These are phyloP conservation scores for Vinca minor DNA, from an alignment of 257 asterid species.

Conservation along the genomic window DNA sequence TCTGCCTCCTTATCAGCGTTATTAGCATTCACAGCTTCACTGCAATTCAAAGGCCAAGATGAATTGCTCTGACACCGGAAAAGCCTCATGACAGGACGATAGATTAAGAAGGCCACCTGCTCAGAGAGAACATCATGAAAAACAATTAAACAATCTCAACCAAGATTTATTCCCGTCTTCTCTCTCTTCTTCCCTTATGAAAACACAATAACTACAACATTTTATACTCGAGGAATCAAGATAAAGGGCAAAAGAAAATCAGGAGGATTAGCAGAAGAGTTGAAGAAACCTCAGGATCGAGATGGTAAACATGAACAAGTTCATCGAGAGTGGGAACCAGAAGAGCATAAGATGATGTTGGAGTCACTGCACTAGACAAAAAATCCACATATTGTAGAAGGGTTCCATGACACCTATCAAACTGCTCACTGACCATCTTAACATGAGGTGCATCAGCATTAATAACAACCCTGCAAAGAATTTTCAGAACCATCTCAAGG, in stretches of 20 bases:
- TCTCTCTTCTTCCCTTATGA: not conserved
- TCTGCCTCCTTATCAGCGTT: constrained; percentile 52
- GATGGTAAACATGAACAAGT: constrained; percentile 87
- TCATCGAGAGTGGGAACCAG: constrained; percentile 85
- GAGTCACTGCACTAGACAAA: constrained; percentile 79
- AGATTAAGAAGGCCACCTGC: constrained; percentile 88
- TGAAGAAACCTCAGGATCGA: constrained; percentile 85
- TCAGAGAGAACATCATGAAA: constrained; percentile 18
- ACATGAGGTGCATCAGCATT: constrained; percentile 79
- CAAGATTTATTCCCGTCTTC: not conserved
- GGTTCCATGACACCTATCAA: constrained; percentile 96
- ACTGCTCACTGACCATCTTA: constrained; percentile 96
- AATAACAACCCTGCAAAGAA: constrained; percentile 71
- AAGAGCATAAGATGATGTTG: constrained; percentile 65
- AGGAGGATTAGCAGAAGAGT: constrained; percentile 10
- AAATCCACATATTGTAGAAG: constrained; percentile 99
- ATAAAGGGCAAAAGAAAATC: constrained; percentile 12
- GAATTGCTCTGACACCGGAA: constrained; percentile 54
- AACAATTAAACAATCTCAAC: constrained; percentile 2
- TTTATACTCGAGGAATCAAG: constrained; percentile 1
- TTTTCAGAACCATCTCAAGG: not conserved
- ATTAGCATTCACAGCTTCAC: constrained; percentile 40
- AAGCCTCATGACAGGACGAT: constrained; percentile 98
- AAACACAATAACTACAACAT: not conserved
- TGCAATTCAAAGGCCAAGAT: constrained; percentile 80